Conservation (phyloP, 1,284 basidiomycete genomes). For the Takashimella koratensis region DNA sequence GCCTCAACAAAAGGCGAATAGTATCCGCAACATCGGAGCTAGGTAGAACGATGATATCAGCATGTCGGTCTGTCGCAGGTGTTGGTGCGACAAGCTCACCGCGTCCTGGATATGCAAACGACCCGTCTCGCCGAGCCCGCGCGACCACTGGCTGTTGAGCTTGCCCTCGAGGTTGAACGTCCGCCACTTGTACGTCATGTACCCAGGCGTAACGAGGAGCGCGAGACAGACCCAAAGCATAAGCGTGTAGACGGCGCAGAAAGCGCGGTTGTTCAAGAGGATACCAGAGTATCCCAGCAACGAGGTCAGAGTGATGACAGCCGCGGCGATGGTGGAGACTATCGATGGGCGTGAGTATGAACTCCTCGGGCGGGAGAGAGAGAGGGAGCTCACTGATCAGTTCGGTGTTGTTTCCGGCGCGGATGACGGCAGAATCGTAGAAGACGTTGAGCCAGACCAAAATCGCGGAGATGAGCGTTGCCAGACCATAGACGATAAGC, state of each 20-base stretch:
- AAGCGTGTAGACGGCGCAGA: constrained; percentile 66
- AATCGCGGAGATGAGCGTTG: constrained; percentile 57
- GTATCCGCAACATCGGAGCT: constrained; percentile 65
- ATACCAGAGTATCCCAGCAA: constrained; percentile 65
- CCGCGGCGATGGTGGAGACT: constrained; percentile 59
- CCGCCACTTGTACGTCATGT: constrained; percentile 63
- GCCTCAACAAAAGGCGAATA: constrained; percentile 64
- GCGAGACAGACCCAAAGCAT: constrained; percentile 66
- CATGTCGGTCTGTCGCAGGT: too few relatives aligned
- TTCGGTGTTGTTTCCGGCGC: constrained; percentile 60
- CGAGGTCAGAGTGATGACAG: constrained; percentile 60
- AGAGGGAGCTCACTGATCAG: constrained; percentile 51
- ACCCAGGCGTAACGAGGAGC: constrained; percentile 63
- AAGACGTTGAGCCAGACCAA: constrained; percentile 66
- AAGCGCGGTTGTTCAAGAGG: constrained; percentile 67
- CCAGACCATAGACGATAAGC: constrained; percentile 58
- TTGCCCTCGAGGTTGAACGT: constrained; percentile 70
- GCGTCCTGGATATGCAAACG: constrained; percentile 63
- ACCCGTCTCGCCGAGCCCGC: constrained; percentile 55
- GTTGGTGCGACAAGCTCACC: constrained; percentile 27
- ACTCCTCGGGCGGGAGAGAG: constrained; percentile 3
- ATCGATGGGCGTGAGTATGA: background rate
- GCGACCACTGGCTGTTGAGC: constrained; percentile 65
- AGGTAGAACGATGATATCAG: constrained; percentile 3
- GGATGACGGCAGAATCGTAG: constrained; percentile 59